Base-by-base conservation (phyloP, 768 basidiomycete genomes). In the Macrolepiota fuliginosa region DNA sequence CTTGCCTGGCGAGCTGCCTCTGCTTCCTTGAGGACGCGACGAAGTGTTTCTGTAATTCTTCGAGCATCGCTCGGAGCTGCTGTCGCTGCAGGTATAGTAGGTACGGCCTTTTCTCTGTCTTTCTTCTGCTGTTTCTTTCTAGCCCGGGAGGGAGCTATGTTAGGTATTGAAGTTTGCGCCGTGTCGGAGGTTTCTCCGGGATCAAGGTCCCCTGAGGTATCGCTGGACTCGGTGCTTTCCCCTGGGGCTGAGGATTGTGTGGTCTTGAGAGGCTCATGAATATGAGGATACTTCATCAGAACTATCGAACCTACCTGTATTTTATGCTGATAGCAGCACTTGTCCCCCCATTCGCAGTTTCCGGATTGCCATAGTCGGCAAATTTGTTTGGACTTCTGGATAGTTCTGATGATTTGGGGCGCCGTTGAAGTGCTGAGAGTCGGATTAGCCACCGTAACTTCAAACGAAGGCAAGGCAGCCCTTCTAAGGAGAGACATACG, bases 301-400 rank as follows among this genome's bases (percentile, higher is more conserved):
- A n/a, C 12, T 17, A 42, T 58, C 5, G 50, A 32, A 19, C 17
- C 10, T 54, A 61, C 60, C 60, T 35, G 24, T 7, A 49, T 36
- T 10, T 25, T 53, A 49, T 61, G 60, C 17, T 47, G 50, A 35
- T 54, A 61, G 9, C 45, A 35, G n/a, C 60, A 61, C 25, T 37
- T 54, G 49, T 36, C 60, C 15, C 60, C 60, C 53, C 60, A 55
- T 25, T 25, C 40, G 24, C 60, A 61, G 29, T 15, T 55, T 25
- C 60, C 60, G 2, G 53, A 13, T 37, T 55, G 19, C 50, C 50
- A 61, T 4, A 35, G 32, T 9, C 42, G 29, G 19, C 60, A 61
- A 3, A 45, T 19, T 27, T 49, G 25, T 12, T 47, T 36, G 2
- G 53, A 6, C 12, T 17, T 61, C 40, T 35, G 29, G 29, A 55